phyloP scores from a whole-genome alignment of 257 asterid genomes.

The Haberlea rhodopensis region DNA sequence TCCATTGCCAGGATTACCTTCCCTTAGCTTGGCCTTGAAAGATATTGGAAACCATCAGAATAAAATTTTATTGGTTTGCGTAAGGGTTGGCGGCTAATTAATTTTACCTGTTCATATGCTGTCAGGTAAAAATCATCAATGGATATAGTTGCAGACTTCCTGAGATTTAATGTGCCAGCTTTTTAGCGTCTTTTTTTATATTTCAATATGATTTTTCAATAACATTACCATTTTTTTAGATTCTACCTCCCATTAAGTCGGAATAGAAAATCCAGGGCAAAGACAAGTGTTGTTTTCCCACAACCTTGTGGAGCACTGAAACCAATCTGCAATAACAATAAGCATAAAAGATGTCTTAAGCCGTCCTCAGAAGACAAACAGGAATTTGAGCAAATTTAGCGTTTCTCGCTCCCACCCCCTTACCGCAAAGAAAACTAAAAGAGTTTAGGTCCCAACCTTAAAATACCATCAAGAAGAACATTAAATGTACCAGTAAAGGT shows the following conservation, averaged over 20 bases:
- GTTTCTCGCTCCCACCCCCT: background rate
- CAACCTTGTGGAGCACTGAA: constrained; percentile 99
- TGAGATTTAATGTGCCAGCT: constrained; percentile 44
- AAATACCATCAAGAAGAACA: background rate
- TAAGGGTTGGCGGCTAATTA: constrained; percentile 18
- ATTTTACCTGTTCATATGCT: constrained; percentile 76
- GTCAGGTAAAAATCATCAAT: constrained; percentile 97
- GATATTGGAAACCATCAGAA: constrained; percentile 19
- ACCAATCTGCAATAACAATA: constrained; percentile 72
- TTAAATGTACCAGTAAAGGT: constrained; percentile 74
- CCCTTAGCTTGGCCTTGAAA: constrained; percentile 73
- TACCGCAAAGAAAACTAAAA: background rate
- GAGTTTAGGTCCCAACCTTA: background rate
- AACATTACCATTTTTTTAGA: constrained; percentile 39
- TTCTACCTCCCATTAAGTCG: constrained; percentile 81
- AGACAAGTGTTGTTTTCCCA: constrained; percentile 96
- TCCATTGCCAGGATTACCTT: constrained; percentile 72
- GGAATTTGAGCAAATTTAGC: constrained; percentile 20
- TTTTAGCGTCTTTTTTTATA: constrained; percentile 35
- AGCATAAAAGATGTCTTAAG: constrained; percentile 11
- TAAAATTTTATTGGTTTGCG: constrained; percentile 1
- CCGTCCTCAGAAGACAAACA: constrained; percentile 11
- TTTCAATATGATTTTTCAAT: constrained; percentile 24
- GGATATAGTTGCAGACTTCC: constrained; percentile 82
- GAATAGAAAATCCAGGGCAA: constrained; percentile 86